Percentiles rank a stretch among this genome's conserved stretches.
Conservation (phyloP, 2,329 filamentous ascomycete genomes). For the Trichoderma sp. region DNA sequence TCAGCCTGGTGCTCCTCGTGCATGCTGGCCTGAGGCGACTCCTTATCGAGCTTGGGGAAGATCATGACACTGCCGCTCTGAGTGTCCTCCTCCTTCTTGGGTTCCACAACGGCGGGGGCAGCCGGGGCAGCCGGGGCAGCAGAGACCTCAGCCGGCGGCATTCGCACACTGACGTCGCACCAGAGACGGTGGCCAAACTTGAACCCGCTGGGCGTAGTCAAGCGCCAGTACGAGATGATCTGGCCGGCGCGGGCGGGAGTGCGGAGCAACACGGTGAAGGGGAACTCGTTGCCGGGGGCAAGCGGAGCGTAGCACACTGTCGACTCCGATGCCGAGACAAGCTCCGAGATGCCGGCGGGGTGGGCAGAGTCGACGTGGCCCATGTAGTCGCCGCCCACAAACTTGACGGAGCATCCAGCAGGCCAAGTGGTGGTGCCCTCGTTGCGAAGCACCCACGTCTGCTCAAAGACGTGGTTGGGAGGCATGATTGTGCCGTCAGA, state of each 20-base stretch:
- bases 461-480: conserved; percentile 75
- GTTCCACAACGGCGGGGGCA: conserved; percentile 32
- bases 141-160: conserved; percentile 35
- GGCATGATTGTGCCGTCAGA: conserved; percentile 73
- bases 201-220: conserved; percentile 76
- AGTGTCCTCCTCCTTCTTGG: conserved; percentile 42
- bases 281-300: conserved; percentile 70
- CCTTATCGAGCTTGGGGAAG: conserved; percentile 94
- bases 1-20: conserved; percentile 63
- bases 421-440: conserved; percentile 81
- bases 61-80: conserved; percentile 73
- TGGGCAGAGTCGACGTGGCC: conserved; percentile 81
- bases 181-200: conserved; percentile 93
- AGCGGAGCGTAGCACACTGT: conserved; percentile 72
- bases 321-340: conserved; percentile 79
- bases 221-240: conserved; percentile 93
- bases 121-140: conserved; percentile 36
- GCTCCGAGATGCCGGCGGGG: conserved; percentile 75
- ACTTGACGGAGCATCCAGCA: conserved; percentile 84
- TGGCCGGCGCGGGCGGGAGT: conserved; percentile 76
- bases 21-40: conserved; percentile 81
- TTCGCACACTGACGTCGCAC: conserved; percentile 82
- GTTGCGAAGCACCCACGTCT: conserved; percentile 91
- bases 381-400: conserved; percentile 95
- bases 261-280: conserved; percentile 84